Percentiles rank a stretch among this genome's conserved stretches.
phyloP scores from a whole-genome alignment of 257 asterid species.

The Perilla frutescens region DNA sequence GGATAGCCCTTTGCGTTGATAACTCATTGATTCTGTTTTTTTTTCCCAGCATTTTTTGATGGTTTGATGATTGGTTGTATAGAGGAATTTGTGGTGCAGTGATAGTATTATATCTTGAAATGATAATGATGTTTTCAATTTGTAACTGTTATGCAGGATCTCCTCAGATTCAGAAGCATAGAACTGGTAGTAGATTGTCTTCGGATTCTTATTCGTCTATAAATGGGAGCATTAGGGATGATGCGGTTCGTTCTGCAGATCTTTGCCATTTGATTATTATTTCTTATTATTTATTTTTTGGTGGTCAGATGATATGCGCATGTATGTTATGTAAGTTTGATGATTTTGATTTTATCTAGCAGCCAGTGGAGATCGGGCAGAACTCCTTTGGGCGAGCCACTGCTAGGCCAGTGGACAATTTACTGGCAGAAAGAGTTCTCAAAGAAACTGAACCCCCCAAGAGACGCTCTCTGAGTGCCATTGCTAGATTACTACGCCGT shows the following conservation, averaged over 20 bases:
- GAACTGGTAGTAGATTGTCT: slow-evolving; percentile 32
- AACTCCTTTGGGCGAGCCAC: slow-evolving; percentile 44
- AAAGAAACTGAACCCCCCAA: slow-evolving; percentile 59
- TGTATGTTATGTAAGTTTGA: background rate
- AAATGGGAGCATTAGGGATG: slow-evolving; percentile 42
- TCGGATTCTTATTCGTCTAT: slow-evolving; percentile 39
- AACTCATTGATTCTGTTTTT: background rate
- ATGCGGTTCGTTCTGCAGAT: slow-evolving; percentile 45
- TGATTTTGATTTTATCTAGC: slow-evolving; percentile 31
- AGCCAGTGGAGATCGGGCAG: slow-evolving; percentile 50
- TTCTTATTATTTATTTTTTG: background rate
- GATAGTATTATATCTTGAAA: slow-evolving; percentile 3
- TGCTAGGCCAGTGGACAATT: slow-evolving; percentile 40
- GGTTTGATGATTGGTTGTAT: slow-evolving; percentile 7
- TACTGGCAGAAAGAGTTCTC: slow-evolving; percentile 46
- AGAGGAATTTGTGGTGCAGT: slow-evolving; percentile 3
- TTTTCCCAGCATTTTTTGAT: background rate
- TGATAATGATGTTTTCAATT: slow-evolving; percentile 10
- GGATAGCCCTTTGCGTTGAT: background rate
- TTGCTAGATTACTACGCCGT: slow-evolving; percentile 77
- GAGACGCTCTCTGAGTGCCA: slow-evolving; percentile 55
- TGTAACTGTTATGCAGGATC: slow-evolving; percentile 52
- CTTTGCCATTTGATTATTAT: background rate
- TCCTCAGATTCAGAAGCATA: slow-evolving; percentile 37
- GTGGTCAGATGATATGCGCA: background rate